Base-by-base conservation (phyloP, 805 yeast genomes). In the Yamadazyma laniorum region DNA sequence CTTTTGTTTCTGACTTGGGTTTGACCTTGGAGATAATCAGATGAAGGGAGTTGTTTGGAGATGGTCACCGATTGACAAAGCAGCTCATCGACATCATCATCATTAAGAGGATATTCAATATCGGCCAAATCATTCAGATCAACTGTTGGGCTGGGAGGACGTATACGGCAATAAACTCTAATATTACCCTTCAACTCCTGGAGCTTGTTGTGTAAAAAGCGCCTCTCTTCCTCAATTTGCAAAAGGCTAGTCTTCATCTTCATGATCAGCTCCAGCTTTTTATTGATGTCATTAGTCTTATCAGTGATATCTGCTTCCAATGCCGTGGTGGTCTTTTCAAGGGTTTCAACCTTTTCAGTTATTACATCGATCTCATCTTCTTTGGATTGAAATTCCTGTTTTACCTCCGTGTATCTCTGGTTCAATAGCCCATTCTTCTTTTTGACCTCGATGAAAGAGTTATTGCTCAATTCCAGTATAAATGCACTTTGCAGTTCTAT, bases 151-250 rank as follows among this genome's bases (percentile, higher is more conserved):
- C 35, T 18, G 3, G 47, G 29, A 7, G 96, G 96, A 38, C 95
- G 71, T 4, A 91, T 70, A 26, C 99, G 71, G 55, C 97, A 91
- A 51, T 82, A 87, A 0, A 91, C 97, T 32, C 98, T 65, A 23
- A 93, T 89, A 51, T 88, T 93, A 1, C 99, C 98, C 58, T 89
- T 85, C 26, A 91, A 58, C 43, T 87, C 95, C 58, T 89, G 96
- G 5, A 91, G 64, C 44, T 69, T 71, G 53, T 86, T 81, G 52
- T 88, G 96, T 1, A 85, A 56, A 11, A 61, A 52, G 7, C 96
- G 65, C 43, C 96, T 67, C 25, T 65, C 52, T 0, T 66, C 58
- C 48, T 85, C 91, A 42, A 75, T 79, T 15, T 59, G 56, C 0
- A 70, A 53, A 7, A 81, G 56, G 22, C 62, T 55, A 7, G 59